phyloP scores from a whole-genome alignment of 306 rosid species.

The Trichosanthes truncata region DNA sequence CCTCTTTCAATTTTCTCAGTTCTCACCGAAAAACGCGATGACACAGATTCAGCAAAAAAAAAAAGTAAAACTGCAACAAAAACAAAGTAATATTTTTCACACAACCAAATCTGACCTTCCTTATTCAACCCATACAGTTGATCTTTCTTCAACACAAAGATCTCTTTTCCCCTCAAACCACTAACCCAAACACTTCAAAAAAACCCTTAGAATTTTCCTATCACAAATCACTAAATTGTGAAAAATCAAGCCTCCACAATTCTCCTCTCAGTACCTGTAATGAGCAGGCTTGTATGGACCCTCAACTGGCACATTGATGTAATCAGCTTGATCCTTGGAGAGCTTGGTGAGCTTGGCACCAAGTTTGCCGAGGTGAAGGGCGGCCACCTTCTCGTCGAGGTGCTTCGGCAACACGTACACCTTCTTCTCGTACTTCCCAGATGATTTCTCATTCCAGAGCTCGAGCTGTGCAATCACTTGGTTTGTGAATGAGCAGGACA shows the following conservation, averaged over 20 bases:
- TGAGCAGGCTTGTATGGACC: slow-evolving; percentile 95
- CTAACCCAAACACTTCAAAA: background rate
- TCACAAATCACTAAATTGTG: background rate
- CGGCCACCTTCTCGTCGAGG: slow-evolving; percentile 95
- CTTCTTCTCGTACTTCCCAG: slow-evolving; percentile 86
- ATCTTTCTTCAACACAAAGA: background rate
- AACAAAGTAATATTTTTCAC: background rate
- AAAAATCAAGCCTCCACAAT: background rate
- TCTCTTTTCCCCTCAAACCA: background rate
- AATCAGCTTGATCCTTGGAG: slow-evolving; percentile 76
- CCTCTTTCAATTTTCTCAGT: background rate
- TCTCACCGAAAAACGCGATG: background rate
- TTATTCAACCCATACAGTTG: background rate
- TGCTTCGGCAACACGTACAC: slow-evolving; percentile 92
- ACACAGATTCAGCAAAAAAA: background rate
- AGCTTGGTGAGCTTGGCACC: slow-evolving; percentile 92
- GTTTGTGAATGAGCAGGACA: slow-evolving; percentile 98
- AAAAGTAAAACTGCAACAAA: background rate
- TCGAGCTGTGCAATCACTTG: slow-evolving; percentile 97
- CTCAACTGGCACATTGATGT: slow-evolving; percentile 77
- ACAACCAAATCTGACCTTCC: slow-evolving; percentile 5
- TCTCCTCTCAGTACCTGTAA: slow-evolving; percentile 61
- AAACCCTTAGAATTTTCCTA: background rate
- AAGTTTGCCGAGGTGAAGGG: slow-evolving; percentile 88
- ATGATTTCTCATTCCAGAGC: slow-evolving; percentile 72